A percentile compares a stretch with the other conserved stretches of the same genome.
Evolutionary conservation across 306 rosid species (phyloP).

Genomic region (Malus domestica): DNA sequence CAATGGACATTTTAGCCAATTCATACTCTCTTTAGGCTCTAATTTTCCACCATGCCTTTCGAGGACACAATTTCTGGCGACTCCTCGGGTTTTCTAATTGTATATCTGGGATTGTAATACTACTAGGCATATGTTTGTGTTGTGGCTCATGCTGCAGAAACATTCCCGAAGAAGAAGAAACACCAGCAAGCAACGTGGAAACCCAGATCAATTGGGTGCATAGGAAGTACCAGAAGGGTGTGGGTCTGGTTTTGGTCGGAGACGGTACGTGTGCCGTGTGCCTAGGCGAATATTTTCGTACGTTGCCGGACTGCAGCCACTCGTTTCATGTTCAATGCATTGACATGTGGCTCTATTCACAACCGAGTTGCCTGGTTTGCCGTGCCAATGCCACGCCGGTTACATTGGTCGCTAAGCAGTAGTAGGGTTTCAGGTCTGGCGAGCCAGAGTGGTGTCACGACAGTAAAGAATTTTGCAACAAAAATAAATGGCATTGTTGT

Average conservation of each 20-base stretch:
- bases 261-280: conserved; percentile 46
- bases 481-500: neutral
- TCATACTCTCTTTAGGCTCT: neutral
- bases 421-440: neutral
- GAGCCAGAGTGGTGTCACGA: neutral
- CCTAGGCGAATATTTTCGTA: conserved; percentile 44
- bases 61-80: neutral
- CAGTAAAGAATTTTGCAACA: neutral
- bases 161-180: neutral
- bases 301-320: conserved; percentile 56
- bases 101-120: neutral
- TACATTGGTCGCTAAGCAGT: neutral
- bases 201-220: conserved; percentile 33
- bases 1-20: conserved; percentile 10
- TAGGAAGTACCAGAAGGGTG: conserved; percentile 9
- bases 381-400: conserved; percentile 27
- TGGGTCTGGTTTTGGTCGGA: neutral
- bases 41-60: neutral
- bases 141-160: neutral
- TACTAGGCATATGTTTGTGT: neutral
- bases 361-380: conserved; percentile 52
- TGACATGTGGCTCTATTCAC: conserved; percentile 59
- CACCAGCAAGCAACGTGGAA: neutral
- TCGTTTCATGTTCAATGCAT: conserved; percentile 54
- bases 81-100: neutral